phyloP scores from a whole-genome alignment of 805 yeast species.

The Candida coquimbonensis region DNA sequence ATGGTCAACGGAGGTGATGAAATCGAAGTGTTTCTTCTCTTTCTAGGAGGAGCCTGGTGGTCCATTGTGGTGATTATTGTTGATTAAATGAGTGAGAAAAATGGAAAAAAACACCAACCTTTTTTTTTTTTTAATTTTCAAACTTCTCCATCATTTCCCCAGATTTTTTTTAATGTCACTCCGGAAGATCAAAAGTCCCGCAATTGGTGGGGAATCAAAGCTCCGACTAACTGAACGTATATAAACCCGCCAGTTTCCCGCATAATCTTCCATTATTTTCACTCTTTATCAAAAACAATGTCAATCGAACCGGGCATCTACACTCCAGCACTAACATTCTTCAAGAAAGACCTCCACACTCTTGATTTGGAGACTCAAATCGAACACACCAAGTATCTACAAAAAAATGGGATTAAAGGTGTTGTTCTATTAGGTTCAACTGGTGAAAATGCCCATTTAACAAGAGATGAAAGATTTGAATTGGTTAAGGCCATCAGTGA shows the following conservation, averaged over 20 bases:
- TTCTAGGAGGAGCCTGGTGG: neutral
- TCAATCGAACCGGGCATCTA: slow-evolving; percentile 37
- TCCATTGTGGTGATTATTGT: no score
- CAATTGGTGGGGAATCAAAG: neutral
- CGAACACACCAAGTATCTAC: slow-evolving; percentile 36
- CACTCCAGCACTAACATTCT: slow-evolving; percentile 50
- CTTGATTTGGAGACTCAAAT: slow-evolving; percentile 40
- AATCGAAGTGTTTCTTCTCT: neutral
- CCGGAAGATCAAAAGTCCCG: neutral
- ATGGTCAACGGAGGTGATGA: neutral
- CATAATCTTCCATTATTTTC: no score
- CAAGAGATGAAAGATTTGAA: slow-evolving; percentile 36
- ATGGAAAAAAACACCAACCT: no score
- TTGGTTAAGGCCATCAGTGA: slow-evolving; percentile 28
- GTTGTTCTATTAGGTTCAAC: slow-evolving; percentile 46
- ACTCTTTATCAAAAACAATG: neutral
- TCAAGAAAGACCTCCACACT: slow-evolving; percentile 32
- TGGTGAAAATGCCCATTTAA: slow-evolving; percentile 47
- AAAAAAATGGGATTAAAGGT: slow-evolving; percentile 40
- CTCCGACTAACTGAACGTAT: neutral
- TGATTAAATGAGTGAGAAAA: no score
- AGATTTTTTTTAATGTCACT: neutral
- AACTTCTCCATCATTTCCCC: no score
- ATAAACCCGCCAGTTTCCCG: neutral
- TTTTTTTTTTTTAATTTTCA: neutral